Evolutionary conservation across 176 grass and related monocot genomes (phyloP), one percentile per base, ranked within the genome.

Genomic region (Bonia amplexicaulis): DNA sequence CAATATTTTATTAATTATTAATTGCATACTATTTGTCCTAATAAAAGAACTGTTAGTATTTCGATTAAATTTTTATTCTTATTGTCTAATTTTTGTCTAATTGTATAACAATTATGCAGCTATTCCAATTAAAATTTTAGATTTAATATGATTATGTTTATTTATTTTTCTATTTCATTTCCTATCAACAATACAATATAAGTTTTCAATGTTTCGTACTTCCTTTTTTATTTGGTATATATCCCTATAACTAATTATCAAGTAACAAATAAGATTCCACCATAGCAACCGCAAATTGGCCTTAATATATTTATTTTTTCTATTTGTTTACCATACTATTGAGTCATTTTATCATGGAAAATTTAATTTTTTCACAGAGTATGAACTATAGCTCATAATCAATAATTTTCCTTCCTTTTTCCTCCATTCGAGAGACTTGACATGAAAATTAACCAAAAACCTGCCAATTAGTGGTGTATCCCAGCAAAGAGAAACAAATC

Each of bases 271-370:
- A n/a, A n/a, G 54, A 10, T 58, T n/a, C 8, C 7, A 58, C 54
- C 1, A 7, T 2, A 54, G 6, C 6, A 3, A 26, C 2, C 1
- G 5, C n/a, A 15, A 7, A 16, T n/a, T 1, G 0, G 6, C n/a
- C 6, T 5, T 20, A 54, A 54, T 54, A 0, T 14, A 7, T 54
- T 20, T 54, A 0, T 1, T 19, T 54, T 54, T 8, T 54, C 1
- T 51, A 16, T 51, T 1, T 6, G 3, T 20, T 20, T 7, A 7
- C 52, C 6, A 3, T 22, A 10, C 8, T n/a, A 22, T 58, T 57
- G 7, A 3, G 8, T n/a, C 20, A 57, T 22, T 57, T 9, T 4
- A 57, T 22, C 20, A 22, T 57, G 7, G 19, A n/a, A 3, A 20
- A 3, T 12, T 48, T 48, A 13, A 8, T 6, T 53, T 20, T 20